These are phyloP conservation scores for Smittium culicis DNA, from an alignment of 371 early-diverging fungal genomes.

Conservation along the genomic window DNA sequence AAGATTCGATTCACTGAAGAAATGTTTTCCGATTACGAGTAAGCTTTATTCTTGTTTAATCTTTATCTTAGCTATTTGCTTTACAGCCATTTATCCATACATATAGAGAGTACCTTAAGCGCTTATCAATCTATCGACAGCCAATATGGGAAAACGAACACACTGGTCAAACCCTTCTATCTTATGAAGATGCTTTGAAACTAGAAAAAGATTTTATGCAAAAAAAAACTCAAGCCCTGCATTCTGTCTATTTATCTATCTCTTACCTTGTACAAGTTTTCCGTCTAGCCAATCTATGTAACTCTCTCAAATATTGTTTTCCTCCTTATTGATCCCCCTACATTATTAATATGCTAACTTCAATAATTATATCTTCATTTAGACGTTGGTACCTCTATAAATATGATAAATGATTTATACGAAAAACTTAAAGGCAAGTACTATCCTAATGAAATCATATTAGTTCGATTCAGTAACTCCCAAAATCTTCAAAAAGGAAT, in stretches of 20 bases:
- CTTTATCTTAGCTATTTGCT: slow-evolving; percentile 2
- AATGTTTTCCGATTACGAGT: slow-evolving; percentile 71
- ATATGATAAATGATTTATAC: background rate
- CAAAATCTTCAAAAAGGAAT: background rate
- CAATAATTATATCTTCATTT: background rate
- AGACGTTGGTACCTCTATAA: background rate
- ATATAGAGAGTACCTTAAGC: slow-evolving; percentile 54
- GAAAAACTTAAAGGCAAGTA: background rate
- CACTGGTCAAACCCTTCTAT: slow-evolving; percentile 57
- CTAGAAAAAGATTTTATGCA: slow-evolving; percentile 40
- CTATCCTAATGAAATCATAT: background rate
- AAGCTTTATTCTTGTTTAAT: slow-evolving; percentile 20
- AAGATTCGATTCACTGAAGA: slow-evolving; percentile 65
- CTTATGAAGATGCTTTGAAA: slow-evolving; percentile 61
- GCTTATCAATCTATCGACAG: slow-evolving; percentile 48
- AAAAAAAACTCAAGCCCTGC: background rate
- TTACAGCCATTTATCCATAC: background rate
- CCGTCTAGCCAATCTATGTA: background rate
- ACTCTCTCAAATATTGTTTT: no score
- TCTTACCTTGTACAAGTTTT: background rate
- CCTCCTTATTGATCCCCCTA: no score
- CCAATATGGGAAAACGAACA: slow-evolving; percentile 64
- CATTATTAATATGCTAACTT: background rate
- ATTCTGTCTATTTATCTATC: background rate
- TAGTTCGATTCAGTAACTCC: background rate